phyloP scores from a whole-genome alignment of 164 flowering plant genomes.

The Stephania cephalantha region DNA sequence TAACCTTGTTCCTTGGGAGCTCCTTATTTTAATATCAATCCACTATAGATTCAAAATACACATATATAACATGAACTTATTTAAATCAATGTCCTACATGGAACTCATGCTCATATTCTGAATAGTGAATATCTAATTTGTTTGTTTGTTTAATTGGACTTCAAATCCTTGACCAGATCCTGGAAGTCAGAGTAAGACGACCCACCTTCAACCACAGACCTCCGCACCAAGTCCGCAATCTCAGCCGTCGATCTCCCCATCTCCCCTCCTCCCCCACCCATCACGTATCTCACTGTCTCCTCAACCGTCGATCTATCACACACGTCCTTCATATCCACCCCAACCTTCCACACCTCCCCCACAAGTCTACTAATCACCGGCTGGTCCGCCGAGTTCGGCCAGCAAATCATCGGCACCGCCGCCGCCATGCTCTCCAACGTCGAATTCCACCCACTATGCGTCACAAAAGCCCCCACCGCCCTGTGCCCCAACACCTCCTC shows the following conservation, averaged over 20 bases:
- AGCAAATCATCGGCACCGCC: constrained; percentile 22
- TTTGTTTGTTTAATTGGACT: too few relatives aligned
- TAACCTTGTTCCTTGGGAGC: too few relatives aligned
- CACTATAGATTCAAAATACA: too few relatives aligned
- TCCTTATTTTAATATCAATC: too few relatives aligned
- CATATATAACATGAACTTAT: too few relatives aligned
- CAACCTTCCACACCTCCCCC: constrained; percentile 14
- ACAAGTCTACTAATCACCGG: constrained; percentile 19
- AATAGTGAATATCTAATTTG: too few relatives aligned
- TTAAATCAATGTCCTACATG: too few relatives aligned
- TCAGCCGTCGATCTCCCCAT: not conserved
- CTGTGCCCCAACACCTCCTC: too few relatives aligned
- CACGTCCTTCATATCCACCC: constrained; percentile 12
- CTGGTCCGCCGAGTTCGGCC: constrained; percentile 23
- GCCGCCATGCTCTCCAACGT: constrained; percentile 9
- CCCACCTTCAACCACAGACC: not conserved
- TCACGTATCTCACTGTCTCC: constrained; percentile 6
- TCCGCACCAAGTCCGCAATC: not conserved
- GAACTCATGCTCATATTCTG: too few relatives aligned
- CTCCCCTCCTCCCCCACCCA: constrained; percentile 8
- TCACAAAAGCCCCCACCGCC: constrained; percentile 3
- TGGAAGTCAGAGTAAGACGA: too few relatives aligned
- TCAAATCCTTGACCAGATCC: too few relatives aligned
- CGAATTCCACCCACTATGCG: constrained; percentile 26
- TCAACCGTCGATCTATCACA: constrained; percentile 12